Percentiles rank a stretch among this genome's conserved stretches.
These are phyloP conservation scores for Sesbania bispinosa DNA, from an alignment of 306 rosid species.

Conservation along the genomic window DNA sequence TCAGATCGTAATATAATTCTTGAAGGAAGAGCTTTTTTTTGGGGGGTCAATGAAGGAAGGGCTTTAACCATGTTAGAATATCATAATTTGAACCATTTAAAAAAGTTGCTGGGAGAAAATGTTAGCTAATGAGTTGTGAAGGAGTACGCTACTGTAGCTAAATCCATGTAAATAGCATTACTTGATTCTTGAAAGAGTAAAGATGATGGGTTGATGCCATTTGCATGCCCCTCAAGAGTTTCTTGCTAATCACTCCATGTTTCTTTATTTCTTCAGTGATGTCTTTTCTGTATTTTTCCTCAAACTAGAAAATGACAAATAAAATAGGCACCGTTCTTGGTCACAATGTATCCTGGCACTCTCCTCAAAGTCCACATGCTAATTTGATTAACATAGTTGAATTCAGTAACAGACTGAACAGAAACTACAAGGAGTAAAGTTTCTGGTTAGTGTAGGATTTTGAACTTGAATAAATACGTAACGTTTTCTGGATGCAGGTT, in stretches of 20 bases:
- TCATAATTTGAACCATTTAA: too few species aligned
- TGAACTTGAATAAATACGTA: not conserved
- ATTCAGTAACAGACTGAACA: too few species aligned
- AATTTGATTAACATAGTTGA: too few species aligned
- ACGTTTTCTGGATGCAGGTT: not conserved
- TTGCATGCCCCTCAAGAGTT: not conserved
- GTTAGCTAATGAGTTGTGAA: too few species aligned
- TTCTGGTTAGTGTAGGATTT: not conserved
- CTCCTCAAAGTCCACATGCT: too few species aligned
- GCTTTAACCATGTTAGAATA: not conserved
- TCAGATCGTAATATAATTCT: not conserved
- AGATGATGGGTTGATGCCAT: not conserved
- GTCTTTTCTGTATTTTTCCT: not conserved
- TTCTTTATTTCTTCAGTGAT: not conserved
- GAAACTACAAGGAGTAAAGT: not conserved
- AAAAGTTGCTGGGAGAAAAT: too few species aligned
- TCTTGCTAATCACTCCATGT: not conserved
- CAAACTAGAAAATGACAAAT: too few species aligned
- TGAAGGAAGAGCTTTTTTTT: not conserved
- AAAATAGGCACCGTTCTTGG: too few species aligned
- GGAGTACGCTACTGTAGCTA: too few species aligned
- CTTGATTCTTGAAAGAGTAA: slow-evolving; percentile 5
- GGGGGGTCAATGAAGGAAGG: too few species aligned
- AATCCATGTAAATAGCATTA: not conserved
- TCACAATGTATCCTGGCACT: too few species aligned